Percentiles rank a stretch among this genome's conserved stretches.
Conservation (phyloP, 345 rosid genomes). For the Geranium brycei region DNA sequence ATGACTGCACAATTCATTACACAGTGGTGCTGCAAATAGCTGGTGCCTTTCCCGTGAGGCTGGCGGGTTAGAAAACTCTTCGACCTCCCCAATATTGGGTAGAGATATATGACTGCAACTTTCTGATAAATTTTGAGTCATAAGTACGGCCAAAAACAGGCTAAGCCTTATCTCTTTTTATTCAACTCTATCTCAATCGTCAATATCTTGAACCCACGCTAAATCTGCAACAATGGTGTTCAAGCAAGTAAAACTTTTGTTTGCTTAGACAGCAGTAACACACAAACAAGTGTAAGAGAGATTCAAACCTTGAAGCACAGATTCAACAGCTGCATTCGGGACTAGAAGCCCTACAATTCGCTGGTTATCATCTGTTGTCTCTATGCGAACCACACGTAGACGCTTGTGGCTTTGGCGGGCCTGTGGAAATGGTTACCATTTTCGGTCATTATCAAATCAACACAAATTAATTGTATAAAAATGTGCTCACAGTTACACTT, state of each 20-base stretch:
- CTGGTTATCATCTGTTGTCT: slow-evolving; percentile 65
- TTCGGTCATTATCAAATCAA: neutral
- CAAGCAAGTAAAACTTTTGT: neutral
- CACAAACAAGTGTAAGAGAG: slow-evolving; percentile 4
- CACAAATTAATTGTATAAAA: neutral
- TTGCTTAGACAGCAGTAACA: neutral
- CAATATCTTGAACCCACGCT: slow-evolving; percentile 91
- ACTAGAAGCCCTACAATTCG: slow-evolving; percentile 81
- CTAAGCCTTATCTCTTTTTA: neutral
- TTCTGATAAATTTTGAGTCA: neutral
- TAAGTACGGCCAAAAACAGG: neutral
- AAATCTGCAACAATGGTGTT: slow-evolving; percentile 41
- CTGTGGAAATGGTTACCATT: slow-evolving; percentile 22
- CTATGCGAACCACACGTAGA: slow-evolving; percentile 74
- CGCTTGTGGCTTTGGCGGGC: slow-evolving; percentile 82
- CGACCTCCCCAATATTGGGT: neutral
- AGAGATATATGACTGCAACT: neutral
- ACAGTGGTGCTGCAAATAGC: neutral
- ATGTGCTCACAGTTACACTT: too few relatives aligned
- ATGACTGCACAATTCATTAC: neutral
- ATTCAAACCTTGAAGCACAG: slow-evolving; percentile 74
- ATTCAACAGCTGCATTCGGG: slow-evolving; percentile 85
- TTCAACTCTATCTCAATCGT: slow-evolving; percentile 34
- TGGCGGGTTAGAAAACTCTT: neutral
- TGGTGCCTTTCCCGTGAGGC: neutral